Evolutionary conservation across 2,329 filamentous ascomycete species (phyloP).

Genomic region (Beauveria varroae): DNA sequence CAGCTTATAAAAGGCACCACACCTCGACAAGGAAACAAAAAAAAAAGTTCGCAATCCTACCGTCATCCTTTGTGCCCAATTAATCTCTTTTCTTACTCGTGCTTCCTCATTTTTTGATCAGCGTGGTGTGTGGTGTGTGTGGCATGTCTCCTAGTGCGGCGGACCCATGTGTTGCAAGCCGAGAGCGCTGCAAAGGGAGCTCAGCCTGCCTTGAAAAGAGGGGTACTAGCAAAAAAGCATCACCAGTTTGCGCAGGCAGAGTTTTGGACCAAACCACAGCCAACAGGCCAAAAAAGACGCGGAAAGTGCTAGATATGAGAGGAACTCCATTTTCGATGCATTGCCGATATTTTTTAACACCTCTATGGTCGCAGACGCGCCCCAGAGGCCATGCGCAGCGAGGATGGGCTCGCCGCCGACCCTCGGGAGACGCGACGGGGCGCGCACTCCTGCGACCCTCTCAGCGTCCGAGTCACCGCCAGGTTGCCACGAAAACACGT

Average conservation of each 20-base stretch:
- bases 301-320: conserved; percentile 15
- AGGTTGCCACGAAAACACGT: conserved; percentile 38
- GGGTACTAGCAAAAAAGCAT: conserved; percentile 3
- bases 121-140: conserved; percentile 5
- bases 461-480: conserved; percentile 26
- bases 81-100: conserved; percentile 7
- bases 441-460: conserved; percentile 30
- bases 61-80: conserved; percentile 1
- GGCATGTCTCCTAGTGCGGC: not conserved
- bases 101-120: conserved; percentile 11
- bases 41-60: not conserved
- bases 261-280: conserved; percentile 16
- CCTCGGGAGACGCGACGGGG: conserved; percentile 36
- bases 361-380: conserved; percentile 21
- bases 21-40: not conserved
- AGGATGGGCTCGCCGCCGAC: conserved; percentile 33
- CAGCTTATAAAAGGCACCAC: not conserved
- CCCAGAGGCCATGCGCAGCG: conserved; percentile 12
- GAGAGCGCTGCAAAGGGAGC: not conserved
- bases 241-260: conserved; percentile 3
- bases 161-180: not conserved
- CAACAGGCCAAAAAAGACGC: conserved; percentile 15
- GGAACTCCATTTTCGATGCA: conserved; percentile 7
- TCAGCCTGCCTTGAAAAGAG: conserved; percentile 1
- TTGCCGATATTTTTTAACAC: conserved; percentile 7